phyloP scores from a whole-genome alignment of 2,329 filamentous ascomycete genomes.

The Xylariaceae sp. region DNA sequence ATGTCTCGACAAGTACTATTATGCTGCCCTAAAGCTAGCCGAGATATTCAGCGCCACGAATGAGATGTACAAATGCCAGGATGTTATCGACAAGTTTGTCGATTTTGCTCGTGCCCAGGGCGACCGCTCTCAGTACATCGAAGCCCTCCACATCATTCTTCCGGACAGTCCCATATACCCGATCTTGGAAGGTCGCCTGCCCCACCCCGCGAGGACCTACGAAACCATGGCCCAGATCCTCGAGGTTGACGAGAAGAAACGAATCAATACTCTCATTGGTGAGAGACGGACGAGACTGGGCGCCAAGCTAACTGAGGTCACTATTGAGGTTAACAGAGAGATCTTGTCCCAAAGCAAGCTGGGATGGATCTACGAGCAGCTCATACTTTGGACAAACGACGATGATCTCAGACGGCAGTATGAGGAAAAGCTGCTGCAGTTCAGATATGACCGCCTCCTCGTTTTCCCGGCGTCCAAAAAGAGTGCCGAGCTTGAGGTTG shows the following conservation, averaged over 20 bases:
- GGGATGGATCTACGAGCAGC: constrained; percentile 71
- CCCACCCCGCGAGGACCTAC: constrained; percentile 74
- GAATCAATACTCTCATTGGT: constrained; percentile 83
- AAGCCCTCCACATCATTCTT: constrained; percentile 68
- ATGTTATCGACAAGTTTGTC: constrained; percentile 73
- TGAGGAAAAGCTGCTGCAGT: constrained; percentile 82
- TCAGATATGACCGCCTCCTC: constrained; percentile 71
- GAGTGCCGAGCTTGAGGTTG: constrained; percentile 60
- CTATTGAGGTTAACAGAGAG: constrained; percentile 79
- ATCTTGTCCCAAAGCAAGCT: constrained; percentile 70
- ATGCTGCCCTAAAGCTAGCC: constrained; percentile 67
- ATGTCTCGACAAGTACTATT: constrained; percentile 68
- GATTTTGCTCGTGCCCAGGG: constrained; percentile 68
- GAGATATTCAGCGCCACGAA: constrained; percentile 65
- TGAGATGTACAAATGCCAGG: constrained; percentile 57
- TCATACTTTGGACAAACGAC: constrained; percentile 86
- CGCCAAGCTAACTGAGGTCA: constrained; percentile 77
- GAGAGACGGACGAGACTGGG: constrained; percentile 84
- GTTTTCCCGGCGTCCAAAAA: constrained; percentile 64
- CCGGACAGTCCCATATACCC: constrained; percentile 77
- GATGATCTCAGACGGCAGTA: constrained; percentile 78
- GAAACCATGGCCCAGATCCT: constrained; percentile 75
- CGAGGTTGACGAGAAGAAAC: constrained; percentile 80
- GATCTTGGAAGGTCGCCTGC: constrained; percentile 76
- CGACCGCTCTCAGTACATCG: constrained; percentile 65